phyloP scores from a whole-genome alignment of 106 monocot species.

The Acanthochlamys bracteata region DNA sequence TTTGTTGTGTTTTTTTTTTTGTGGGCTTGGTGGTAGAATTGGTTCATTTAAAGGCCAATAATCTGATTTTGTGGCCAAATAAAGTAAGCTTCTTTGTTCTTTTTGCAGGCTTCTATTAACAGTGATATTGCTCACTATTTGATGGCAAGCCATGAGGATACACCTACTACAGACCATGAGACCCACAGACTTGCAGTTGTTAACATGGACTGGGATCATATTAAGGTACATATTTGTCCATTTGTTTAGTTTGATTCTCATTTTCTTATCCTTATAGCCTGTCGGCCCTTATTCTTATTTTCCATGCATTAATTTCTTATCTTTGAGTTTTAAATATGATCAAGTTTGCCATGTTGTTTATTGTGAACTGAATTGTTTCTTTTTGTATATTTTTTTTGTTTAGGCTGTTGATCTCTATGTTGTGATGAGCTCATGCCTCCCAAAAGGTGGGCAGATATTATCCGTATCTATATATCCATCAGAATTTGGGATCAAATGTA shows the following conservation, averaged over 20 bases:
- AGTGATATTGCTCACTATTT: slow-evolving; percentile 51
- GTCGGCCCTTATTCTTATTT: too few species aligned
- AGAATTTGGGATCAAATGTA: slow-evolving; percentile 80
- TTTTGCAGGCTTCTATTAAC: slow-evolving; percentile 37
- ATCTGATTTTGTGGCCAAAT: neutral
- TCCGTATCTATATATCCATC: slow-evolving; percentile 79
- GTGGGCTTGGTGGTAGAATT: too few species aligned
- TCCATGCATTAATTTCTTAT: too few species aligned
- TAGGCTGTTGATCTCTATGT: slow-evolving; percentile 94
- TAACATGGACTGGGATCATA: slow-evolving; percentile 96
- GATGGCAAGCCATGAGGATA: slow-evolving; percentile 67
- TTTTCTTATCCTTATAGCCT: too few species aligned
- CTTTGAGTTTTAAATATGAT: neutral
- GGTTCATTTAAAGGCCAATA: neutral
- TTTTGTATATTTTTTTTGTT: neutral
- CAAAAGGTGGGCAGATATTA: slow-evolving; percentile 68
- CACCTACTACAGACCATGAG: slow-evolving; percentile 50
- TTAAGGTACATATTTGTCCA: slow-evolving; percentile 50
- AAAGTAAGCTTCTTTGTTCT: slow-evolving; percentile 6
- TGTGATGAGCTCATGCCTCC: slow-evolving; percentile 77
- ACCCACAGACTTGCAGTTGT: slow-evolving; percentile 81
- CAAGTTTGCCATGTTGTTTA: neutral
- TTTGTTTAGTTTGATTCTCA: neutral
- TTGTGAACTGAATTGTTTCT: neutral
- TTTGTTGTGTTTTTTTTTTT: too few species aligned